phyloP scores from a whole-genome alignment of 2,329 filamentous ascomycete species.

The Endoconidiophora polonica region DNA sequence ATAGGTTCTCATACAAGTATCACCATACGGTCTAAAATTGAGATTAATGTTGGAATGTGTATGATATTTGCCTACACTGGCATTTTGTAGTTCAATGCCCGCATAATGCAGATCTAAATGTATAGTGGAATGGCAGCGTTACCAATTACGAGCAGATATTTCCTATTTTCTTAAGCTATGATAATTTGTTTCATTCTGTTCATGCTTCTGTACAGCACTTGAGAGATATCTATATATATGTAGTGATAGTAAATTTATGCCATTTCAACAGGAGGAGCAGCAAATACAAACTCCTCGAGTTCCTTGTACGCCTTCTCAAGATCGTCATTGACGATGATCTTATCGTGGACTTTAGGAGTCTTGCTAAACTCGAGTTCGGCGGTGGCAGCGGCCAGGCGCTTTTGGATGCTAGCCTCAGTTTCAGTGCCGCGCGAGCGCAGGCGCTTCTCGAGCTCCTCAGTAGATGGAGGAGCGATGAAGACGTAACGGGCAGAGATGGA shows the following conservation, averaged over 20 bases:
- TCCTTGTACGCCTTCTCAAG: conserved; percentile 34
- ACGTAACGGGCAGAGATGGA: conserved; percentile 61
- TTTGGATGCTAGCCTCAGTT: conserved; percentile 51
- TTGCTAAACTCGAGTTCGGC: conserved; percentile 59
- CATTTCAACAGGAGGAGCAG: conserved; percentile 14
- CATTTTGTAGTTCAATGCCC: too few relatives aligned
- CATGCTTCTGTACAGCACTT: too few relatives aligned
- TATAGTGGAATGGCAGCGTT: too few relatives aligned
- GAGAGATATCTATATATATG: background rate
- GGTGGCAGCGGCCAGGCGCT: conserved; percentile 53
- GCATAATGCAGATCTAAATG: too few relatives aligned
- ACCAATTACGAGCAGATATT: too few relatives aligned
- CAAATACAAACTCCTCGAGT: conserved; percentile 33
- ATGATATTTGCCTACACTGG: too few relatives aligned
- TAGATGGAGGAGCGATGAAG: conserved; percentile 67
- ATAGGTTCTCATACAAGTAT: too few relatives aligned
- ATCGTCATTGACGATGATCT: conserved; percentile 25
- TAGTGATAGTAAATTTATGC: conserved; percentile 2
- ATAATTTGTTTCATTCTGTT: too few relatives aligned
- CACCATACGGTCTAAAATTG: too few relatives aligned
- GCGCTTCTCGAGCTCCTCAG: conserved; percentile 56
- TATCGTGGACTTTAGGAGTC: conserved; percentile 37
- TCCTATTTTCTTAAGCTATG: too few relatives aligned
- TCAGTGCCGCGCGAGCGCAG: conserved; percentile 66
- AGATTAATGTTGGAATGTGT: too few relatives aligned